phyloP scores from a whole-genome alignment of 2,329 filamentous ascomycete genomes.

The Pseudogymnoascus sp. region DNA sequence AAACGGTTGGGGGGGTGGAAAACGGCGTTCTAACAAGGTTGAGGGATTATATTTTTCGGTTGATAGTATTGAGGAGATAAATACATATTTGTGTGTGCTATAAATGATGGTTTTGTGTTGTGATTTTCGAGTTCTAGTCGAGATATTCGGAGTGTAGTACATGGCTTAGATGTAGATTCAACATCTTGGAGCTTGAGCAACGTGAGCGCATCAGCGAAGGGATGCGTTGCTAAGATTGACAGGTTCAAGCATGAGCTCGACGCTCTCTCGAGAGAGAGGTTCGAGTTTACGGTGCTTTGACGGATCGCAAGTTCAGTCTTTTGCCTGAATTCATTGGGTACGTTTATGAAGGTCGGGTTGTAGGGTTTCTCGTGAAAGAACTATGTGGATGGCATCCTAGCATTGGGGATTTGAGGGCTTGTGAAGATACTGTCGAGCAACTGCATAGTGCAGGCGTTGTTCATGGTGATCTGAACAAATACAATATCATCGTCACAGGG shows the following conservation, averaged over 20 bases:
- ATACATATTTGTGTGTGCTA: not conserved
- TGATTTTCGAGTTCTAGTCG: not conserved
- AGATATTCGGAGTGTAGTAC: too few species aligned
- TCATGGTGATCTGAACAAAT: constrained; percentile 7
- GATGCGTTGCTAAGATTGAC: not conserved
- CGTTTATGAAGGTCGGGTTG: not conserved
- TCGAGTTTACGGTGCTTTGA: not conserved
- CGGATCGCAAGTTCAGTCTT: not conserved
- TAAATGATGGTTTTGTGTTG: not conserved
- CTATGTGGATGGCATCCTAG: not conserved
- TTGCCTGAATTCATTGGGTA: not conserved
- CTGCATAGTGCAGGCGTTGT: not conserved
- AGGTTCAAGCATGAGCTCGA: not conserved
- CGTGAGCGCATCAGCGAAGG: not conserved
- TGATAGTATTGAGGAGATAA: not conserved
- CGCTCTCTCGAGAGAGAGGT: not conserved
- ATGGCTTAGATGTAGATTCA: not conserved
- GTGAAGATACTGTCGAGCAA: not conserved
- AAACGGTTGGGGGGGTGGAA: not conserved
- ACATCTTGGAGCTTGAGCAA: not conserved
- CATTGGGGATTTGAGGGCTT: not conserved
- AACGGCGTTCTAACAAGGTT: not conserved
- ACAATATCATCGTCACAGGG: constrained; percentile 2
- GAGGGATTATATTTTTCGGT: not conserved
- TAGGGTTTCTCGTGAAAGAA: constrained; percentile 3